phyloP scores from a whole-genome alignment of 2,329 filamentous ascomycete species.

The Botrytis porri region DNA sequence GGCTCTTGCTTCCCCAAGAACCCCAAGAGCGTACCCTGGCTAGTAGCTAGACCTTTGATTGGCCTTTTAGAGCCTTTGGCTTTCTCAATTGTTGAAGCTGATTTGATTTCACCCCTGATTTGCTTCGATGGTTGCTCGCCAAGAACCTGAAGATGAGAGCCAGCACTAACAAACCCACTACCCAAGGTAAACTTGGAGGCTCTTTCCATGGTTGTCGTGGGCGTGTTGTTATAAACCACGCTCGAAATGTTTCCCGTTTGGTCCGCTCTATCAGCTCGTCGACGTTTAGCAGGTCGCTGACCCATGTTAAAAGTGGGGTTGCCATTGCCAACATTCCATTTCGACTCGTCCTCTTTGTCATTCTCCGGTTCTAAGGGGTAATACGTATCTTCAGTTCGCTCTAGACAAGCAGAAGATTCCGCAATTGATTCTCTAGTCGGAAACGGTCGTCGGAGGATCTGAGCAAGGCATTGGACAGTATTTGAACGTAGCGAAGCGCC shows the following conservation, averaged over 20 bases:
- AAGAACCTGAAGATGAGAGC: conserved; percentile 35
- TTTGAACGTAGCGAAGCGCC: conserved; percentile 68
- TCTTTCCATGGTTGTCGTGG: conserved; percentile 61
- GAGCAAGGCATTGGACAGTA: conserved; percentile 63
- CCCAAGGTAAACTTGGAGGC: conserved; percentile 62
- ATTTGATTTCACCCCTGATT: conserved; percentile 27
- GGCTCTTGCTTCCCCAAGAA: conserved; percentile 32
- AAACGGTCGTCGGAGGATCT: conserved; percentile 64
- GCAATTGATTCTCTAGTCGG: conserved; percentile 49
- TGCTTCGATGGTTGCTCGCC: conserved; percentile 32
- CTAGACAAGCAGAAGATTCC: conserved; percentile 49
- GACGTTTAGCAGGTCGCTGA: conserved; percentile 30
- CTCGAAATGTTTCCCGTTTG: conserved; percentile 24
- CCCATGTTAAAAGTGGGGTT: conserved; percentile 29
- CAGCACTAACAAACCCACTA: conserved; percentile 34
- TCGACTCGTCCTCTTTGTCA: conserved; percentile 36
- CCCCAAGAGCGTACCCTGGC: conserved; percentile 31
- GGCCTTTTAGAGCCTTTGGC: conserved; percentile 20
- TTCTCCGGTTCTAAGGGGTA: conserved; percentile 64
- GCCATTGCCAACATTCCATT: conserved; percentile 39
- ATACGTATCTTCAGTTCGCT: conserved; percentile 61
- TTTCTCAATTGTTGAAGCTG: neutral
- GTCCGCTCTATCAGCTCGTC: conserved; percentile 30
- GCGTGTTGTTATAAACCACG: conserved; percentile 39
- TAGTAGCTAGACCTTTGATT: conserved; percentile 21